Evolutionary conservation across 2,329 filamentous ascomycete genomes (phyloP).

Genomic region (Aspergillus unguis): DNA sequence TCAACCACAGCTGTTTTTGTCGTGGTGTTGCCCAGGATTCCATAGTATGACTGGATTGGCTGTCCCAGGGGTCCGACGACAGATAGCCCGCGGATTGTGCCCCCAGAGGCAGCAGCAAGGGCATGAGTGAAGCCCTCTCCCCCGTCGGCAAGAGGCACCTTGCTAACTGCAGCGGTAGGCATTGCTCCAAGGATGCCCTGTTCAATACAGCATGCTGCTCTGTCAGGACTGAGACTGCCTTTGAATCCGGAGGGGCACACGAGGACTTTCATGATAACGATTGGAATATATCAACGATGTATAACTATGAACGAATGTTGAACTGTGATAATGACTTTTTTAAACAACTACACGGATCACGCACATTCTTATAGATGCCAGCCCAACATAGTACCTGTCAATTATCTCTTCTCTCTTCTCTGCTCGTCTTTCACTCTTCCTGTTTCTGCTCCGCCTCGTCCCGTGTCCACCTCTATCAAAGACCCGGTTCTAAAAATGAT

Average conservation of each 20-base stretch:
- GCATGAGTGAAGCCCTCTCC: conserved; percentile 53
- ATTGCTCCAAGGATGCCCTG: conserved; percentile 46
- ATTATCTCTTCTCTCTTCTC: no score
- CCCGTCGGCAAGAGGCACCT: conserved; percentile 53
- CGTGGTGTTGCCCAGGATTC: conserved; percentile 38
- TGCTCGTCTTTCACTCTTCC: no score
- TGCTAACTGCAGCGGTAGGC: conserved; percentile 43
- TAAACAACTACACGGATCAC: no score
- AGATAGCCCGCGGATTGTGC: conserved; percentile 35
- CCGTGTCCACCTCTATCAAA: no score
- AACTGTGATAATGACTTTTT: background rate
- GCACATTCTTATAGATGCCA: no score
- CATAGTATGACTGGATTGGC: conserved; percentile 46
- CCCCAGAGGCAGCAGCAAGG: conserved; percentile 45
- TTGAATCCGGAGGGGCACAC: conserved; percentile 56
- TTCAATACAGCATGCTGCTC: conserved; percentile 52
- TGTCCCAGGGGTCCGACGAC: conserved; percentile 48
- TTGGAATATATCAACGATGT: background rate
- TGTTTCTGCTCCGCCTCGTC: no score
- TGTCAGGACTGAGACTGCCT: conserved; percentile 49
- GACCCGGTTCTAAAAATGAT: no score
- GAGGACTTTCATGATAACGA: conserved; percentile 35
- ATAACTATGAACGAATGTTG: background rate
- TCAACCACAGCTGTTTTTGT: conserved; percentile 48
- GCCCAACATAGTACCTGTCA: no score